These are phyloP conservation scores for Flaveria trinervia DNA, from an alignment of 129 eudicot genomes.

Conservation along the genomic window DNA sequence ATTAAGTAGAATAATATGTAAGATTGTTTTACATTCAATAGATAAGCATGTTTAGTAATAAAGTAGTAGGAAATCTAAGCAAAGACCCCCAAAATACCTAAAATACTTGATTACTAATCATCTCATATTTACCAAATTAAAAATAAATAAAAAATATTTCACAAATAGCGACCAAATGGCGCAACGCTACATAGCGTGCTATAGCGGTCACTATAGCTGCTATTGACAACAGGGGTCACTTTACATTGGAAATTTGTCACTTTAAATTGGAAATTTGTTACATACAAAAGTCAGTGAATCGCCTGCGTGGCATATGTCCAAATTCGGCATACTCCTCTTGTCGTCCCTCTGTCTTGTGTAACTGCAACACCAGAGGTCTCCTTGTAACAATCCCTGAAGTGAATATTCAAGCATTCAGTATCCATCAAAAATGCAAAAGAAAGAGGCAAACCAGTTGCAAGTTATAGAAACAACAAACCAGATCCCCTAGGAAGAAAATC, in stretches of 20 bases:
- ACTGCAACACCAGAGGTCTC: conserved; percentile 88
- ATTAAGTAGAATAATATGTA: no score
- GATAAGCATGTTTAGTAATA: no score
- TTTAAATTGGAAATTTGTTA: conserved; percentile 9
- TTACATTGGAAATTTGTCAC: neutral
- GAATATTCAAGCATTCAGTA: neutral
- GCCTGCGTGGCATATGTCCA: conserved; percentile 68
- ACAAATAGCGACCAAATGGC: no score
- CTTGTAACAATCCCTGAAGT: conserved; percentile 82
- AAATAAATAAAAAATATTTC: no score
- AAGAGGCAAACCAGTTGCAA: neutral
- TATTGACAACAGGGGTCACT: neutral
- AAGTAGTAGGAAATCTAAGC: no score
- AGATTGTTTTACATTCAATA: no score
- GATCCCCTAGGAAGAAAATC: conserved; percentile 63
- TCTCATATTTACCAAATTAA: no score
- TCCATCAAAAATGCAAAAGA: neutral
- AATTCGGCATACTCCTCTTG: conserved; percentile 83
- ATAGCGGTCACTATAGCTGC: no score
- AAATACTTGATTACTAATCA: no score
- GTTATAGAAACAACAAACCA: conserved; percentile 35
- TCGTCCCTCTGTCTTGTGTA: conserved; percentile 72
- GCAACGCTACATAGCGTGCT: no score
- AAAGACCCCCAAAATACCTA: no score
- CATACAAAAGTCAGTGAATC: conserved; percentile 87